Evolutionary conservation across 1,284 basidiomycete species (phyloP).

Genomic region (Erythrobasidium hasegawianum): DNA sequence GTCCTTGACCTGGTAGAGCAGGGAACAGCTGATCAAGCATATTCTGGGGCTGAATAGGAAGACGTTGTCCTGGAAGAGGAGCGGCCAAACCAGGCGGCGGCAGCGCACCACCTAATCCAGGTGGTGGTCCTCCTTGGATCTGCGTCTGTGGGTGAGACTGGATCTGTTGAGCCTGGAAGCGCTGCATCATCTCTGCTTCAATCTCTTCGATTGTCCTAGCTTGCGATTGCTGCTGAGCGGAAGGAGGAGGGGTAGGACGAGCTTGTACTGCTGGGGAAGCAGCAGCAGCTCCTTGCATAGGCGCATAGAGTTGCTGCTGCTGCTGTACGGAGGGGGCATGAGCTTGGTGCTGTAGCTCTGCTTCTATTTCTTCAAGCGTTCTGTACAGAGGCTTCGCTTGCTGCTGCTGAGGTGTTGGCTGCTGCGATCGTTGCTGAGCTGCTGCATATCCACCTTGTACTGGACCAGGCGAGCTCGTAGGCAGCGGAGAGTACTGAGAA

Average conservation of each 20-base stretch:
- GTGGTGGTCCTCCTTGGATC: no score
- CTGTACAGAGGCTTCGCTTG: constrained; percentile 27
- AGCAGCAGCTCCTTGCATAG: no score
- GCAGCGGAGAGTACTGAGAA: constrained; percentile 11
- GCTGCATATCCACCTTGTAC: constrained; percentile 50
- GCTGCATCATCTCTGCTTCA: constrained; percentile 49
- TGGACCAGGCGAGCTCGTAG: constrained; percentile 38
- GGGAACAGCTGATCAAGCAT: constrained; percentile 31
- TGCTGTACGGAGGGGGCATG: not conserved
- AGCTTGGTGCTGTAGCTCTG: constrained; percentile 63
- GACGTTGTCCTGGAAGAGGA: not conserved
- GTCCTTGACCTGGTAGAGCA: constrained; percentile 4
- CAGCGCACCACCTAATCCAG: no score
- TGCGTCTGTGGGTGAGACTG: no score
- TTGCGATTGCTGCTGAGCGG: not conserved
- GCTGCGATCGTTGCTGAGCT: constrained; percentile 36
- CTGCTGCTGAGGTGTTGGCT: constrained; percentile 49
- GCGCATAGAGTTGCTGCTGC: no score
- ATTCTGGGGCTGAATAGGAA: not conserved
- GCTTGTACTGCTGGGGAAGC: no score
- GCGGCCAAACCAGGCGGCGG: no score
- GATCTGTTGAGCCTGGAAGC: constrained; percentile 49
- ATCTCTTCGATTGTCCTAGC: constrained; percentile 48
- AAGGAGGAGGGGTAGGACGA: no score
- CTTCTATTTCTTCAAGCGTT: constrained; percentile 89